These are phyloP conservation scores for Tetrapisispora fleetii DNA, from an alignment of 805 yeast genomes.

Conservation along the genomic window DNA sequence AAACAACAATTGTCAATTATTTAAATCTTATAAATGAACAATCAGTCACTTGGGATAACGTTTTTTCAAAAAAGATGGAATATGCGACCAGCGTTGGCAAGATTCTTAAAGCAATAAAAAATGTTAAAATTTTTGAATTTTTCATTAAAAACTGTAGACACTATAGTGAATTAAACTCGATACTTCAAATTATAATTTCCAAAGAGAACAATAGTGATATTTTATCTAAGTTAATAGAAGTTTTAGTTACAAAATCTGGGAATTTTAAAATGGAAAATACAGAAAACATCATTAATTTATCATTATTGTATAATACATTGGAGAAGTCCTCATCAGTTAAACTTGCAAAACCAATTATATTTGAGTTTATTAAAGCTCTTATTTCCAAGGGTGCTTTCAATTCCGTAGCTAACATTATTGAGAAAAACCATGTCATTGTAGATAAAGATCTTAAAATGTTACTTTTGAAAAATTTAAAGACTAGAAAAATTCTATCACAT, in stretches of 20 bases:
- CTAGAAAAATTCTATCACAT: not conserved
- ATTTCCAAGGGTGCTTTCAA: not conserved
- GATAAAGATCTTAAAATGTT: not conserved
- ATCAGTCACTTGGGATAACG: not conserved
- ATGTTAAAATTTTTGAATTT: constrained; percentile 7
- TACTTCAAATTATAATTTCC: constrained; percentile 9
- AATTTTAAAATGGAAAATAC: not conserved
- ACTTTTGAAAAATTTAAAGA: not conserved
- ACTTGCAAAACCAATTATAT: not conserved
- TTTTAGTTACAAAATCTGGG: not conserved
- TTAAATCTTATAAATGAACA: constrained; percentile 7
- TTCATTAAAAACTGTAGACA: constrained; percentile 18
- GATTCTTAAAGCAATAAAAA: constrained; percentile 10
- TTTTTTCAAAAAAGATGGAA: constrained; percentile 5
- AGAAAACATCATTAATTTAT: not conserved
- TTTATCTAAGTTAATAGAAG: not conserved
- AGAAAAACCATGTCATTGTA: not conserved
- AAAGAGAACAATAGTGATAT: constrained; percentile 8
- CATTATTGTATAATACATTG: not conserved
- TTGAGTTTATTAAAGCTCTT: not conserved
- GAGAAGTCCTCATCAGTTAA: too few relatives aligned
- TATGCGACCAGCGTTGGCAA: constrained; percentile 16
- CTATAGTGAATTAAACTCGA: constrained; percentile 12
- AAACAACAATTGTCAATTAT: constrained; percentile 9
- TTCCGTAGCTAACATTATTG: not conserved